Percentiles rank a stretch among this genome's conserved stretches.
These are phyloP conservation scores for Platismatia glauca DNA, from an alignment of 495 filamentous ascomycete genomes.

Conservation along the genomic window DNA sequence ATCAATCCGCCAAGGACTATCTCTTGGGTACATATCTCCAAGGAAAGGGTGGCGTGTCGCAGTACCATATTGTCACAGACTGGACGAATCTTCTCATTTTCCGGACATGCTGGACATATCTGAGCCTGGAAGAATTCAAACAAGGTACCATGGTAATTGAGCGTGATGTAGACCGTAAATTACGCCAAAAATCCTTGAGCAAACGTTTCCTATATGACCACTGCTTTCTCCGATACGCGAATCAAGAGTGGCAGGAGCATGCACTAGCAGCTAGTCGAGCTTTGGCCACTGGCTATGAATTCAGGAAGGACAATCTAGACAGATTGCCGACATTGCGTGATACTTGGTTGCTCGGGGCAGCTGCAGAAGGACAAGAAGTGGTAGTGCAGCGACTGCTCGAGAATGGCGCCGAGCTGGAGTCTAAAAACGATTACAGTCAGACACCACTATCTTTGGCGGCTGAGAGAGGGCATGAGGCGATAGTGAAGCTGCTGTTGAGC, in stretches of 20 bases:
- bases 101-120: constrained; percentile 2
- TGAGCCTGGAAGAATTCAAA: constrained; percentile 1
- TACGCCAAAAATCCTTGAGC: rapidly evolving
- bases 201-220: not conserved
- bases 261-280: not conserved
- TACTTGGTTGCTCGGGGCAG: not conserved
- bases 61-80: not conserved
- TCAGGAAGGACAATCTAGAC: not conserved
- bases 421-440: not conserved
- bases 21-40: not conserved
- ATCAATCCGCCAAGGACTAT: constrained; percentile 26
- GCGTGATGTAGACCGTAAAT: not conserved
- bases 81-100: not conserved
- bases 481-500: not conserved
- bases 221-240: not conserved
- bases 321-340: constrained; percentile 7
- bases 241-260: not conserved
- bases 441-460: not conserved
- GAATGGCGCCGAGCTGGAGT: not conserved
- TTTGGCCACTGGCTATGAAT: not conserved
- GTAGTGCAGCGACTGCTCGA: constrained; percentile 4
- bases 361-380: not conserved
- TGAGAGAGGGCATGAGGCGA: not conserved
- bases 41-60: not conserved
- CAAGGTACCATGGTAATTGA: not conserved